Evolutionary conservation across 2,329 filamentous ascomycete genomes (phyloP).

Genomic region (Cladosporium phlei): DNA sequence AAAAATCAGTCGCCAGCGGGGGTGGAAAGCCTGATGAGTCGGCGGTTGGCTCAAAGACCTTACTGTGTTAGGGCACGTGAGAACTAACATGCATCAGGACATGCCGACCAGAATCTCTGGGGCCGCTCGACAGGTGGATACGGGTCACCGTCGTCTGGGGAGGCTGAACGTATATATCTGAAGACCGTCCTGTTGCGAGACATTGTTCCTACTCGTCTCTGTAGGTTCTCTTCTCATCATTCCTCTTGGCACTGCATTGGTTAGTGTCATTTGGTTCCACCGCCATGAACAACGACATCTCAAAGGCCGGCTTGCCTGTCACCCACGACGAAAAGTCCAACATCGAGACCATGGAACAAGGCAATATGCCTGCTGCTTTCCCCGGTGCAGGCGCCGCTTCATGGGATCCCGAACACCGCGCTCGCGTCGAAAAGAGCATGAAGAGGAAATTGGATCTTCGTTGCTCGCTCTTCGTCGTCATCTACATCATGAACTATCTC

Average conservation of each 20-base stretch:
- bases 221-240: not conserved
- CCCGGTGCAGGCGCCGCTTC: conserved; percentile 8
- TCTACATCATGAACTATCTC: conserved; percentile 14
- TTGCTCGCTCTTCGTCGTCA: not conserved
- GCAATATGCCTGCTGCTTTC: not conserved
- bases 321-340: conserved; percentile 9
- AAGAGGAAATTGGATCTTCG: conserved; percentile 2
- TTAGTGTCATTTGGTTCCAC: too few relatives aligned
- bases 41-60: too few relatives aligned
- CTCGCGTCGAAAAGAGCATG: conserved; percentile 13
- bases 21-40: too few relatives aligned
- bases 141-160: too few relatives aligned
- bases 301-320: conserved; percentile 2
- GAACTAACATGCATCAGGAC: not conserved
- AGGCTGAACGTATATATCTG: not conserved
- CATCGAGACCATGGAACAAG: conserved; percentile 11
- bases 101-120: conserved; percentile 3
- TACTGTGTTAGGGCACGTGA: not conserved
- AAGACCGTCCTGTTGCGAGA: not conserved
- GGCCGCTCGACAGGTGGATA: too few relatives aligned
- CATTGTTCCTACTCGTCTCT: not conserved
- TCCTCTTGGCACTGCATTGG: conserved; percentile 5
- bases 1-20: conserved; percentile 6
- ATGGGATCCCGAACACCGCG: conserved; percentile 9
- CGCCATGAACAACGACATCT: conserved; percentile 8